phyloP scores from a whole-genome alignment of 306 rosid species.

The Sicyos baderoa region DNA sequence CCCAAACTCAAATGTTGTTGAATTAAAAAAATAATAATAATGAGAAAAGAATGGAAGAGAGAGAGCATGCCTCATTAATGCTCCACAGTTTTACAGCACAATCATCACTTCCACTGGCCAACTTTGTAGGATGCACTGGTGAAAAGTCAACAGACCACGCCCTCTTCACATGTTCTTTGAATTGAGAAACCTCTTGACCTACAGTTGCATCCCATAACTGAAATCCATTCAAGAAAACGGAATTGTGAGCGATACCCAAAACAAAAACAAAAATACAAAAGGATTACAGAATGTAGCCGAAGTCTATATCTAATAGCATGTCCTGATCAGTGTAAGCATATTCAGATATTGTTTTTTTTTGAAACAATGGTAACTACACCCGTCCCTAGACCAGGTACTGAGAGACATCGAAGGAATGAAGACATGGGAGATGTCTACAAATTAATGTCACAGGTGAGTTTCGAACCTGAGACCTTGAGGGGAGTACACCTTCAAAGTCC shows the following conservation, averaged over 20 bases:
- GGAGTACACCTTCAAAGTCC: too few species aligned
- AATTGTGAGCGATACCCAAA: constrained; percentile 19
- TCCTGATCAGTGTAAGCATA: background rate
- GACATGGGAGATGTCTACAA: too few species aligned
- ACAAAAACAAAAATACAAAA: background rate
- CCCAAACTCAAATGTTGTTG: too few species aligned
- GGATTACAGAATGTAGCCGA: background rate
- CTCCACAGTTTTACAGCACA: constrained; percentile 83
- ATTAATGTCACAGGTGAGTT: too few species aligned
- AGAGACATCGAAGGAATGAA: too few species aligned
- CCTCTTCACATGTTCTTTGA: constrained; percentile 66
- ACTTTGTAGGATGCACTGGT: constrained; percentile 63
- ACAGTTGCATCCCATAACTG: constrained; percentile 95
- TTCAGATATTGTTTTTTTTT: background rate
- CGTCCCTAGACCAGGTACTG: too few species aligned
- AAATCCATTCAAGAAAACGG: constrained; percentile 30
- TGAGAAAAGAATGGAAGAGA: too few species aligned
- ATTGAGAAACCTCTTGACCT: constrained; percentile 68
- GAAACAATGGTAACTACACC: too few species aligned
- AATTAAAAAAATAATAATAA: too few species aligned
- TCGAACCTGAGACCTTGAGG: too few species aligned
- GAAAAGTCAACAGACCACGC: constrained; percentile 98
- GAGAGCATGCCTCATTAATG: constrained; percentile 60
- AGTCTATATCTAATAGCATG: background rate
- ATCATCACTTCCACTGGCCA: constrained; percentile 96